These are phyloP conservation scores for Boletus rubropictus DNA, from an alignment of 768 basidiomycete species.

Conservation along the genomic window DNA sequence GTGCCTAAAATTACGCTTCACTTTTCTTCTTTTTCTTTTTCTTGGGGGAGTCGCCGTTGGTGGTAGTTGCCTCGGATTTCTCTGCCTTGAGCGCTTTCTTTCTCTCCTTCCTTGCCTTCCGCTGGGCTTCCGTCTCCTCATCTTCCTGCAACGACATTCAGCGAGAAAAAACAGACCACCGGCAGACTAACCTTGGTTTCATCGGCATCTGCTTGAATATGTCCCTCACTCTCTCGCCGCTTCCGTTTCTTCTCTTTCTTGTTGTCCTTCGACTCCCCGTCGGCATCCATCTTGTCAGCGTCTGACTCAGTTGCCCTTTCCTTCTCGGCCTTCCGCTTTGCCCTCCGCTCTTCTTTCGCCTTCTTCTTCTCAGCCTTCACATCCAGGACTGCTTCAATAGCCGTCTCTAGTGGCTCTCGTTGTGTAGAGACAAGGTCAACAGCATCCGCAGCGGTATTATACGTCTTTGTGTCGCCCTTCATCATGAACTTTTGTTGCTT, in stretches of 20 bases:
- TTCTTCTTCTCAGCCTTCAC: slow-evolving; percentile 84
- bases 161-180: slow-evolving; percentile 5
- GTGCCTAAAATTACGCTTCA: slow-evolving; percentile 22
- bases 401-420: slow-evolving; percentile 69
- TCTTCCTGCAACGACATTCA: slow-evolving; percentile 26
- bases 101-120: slow-evolving; percentile 74
- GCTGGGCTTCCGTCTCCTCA: slow-evolving; percentile 78
- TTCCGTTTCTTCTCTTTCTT: slow-evolving; percentile 44
- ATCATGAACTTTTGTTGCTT: slow-evolving; percentile 80
- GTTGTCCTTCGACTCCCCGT: slow-evolving; percentile 32
- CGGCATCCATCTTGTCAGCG: slow-evolving; percentile 41
- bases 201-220: slow-evolving; percentile 36
- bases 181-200: slow-evolving; percentile 36
- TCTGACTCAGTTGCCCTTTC: slow-evolving; percentile 43
- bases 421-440: slow-evolving; percentile 84
- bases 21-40: slow-evolving; percentile 40
- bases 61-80: slow-evolving; percentile 47
- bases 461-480: slow-evolving; percentile 70
- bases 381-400: slow-evolving; percentile 68
- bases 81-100: slow-evolving; percentile 76
- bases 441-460: slow-evolving; percentile 82
- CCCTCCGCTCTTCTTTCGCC: slow-evolving; percentile 71
- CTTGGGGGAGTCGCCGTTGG: slow-evolving; percentile 38
- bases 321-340: slow-evolving; percentile 54
- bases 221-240: slow-evolving; percentile 54